Base-by-base conservation (phyloP, 371 early-diverging fungal species). In the Gilbertella persicaria region DNA sequence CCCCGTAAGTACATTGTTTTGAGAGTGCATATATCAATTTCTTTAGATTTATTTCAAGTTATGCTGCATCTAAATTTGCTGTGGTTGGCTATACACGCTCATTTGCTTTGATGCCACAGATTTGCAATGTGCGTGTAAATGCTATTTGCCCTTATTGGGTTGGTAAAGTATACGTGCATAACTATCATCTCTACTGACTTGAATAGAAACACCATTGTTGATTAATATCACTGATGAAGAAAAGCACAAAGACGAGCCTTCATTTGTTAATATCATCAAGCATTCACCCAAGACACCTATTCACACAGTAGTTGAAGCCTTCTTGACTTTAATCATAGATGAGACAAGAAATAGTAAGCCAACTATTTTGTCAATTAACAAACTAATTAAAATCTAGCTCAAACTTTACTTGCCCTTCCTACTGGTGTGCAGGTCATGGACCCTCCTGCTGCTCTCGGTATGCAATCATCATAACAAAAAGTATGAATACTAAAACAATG, bases 61-160 rank as follows among this genome's bases (percentile, higher is more conserved):
- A 97, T 77, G 78, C 76, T 48, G 80, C 93, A 64, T 94, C 97
- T 45, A 98, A 98, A 77, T 82, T 92, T 58, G 97, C 92, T 33
- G 79, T 98, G 14, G 85, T 91, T 55, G 95, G 95, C 23, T 86
- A 98, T 55, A 88, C 93, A 57, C 79, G 87, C 58, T 89, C 97
- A n/a, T 75, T 98, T 50, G 95, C 96, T 24, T 73, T 86, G 21
- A 25, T 75, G 43, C 58, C 58, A 9, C 29, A 42, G 2, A 55
- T 75, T 14, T 72, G 70, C 30, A 69, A 69, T 24, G 68, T 75
- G 4, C 62, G 75, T 14, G 67, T 71, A 2, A 72, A 69, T 48
- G 73, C 73, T 21, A 47, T 66, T 16, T 59, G 62, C 38, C 62
- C 58, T n/a, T 58, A 43, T 38, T 66, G 62, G 62, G 62, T 66